Base-by-base conservation (phyloP, 257 asterid genomes). In the Mitragyna speciosa region DNA sequence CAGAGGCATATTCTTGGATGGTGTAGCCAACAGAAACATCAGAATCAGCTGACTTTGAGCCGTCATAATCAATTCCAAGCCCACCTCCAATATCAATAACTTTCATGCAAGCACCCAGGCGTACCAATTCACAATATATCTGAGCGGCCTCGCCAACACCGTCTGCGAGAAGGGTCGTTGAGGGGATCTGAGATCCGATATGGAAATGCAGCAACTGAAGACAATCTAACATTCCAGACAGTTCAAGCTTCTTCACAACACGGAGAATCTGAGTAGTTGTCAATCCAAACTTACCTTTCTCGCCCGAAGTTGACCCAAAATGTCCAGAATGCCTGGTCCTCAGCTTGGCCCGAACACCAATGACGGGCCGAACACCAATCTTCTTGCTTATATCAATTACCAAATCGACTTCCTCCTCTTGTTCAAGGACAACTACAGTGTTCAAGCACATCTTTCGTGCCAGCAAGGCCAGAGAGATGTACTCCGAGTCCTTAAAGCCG, bases 231-330 rank as follows among this genome's bases (percentile, higher is more conserved):
- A 96, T 89, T 56, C 88, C 92, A 20, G 86, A 70, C 47, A 86
- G 87, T 82, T 81, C 82, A 17, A 96, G 87, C 75, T 92, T 94
- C 85, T 87, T 89, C 68, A 96, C 97, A 48, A 96, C 97, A 30
- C 94, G 94, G 52, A 96, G 87, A 78, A 94, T 89, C 84, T 96
- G 98, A 31, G 93, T 84, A 0, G 97, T 90, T 3, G 94, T 96
- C 31, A 96, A 87, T 41, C 99, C 99, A 65, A 96, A 96, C 54
- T 96, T 96, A 1, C 99, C 98, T 75, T 91, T 96, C 89, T 96
- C 99, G 0, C 99, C 98, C 0, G 99, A 96, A 20, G 99, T 96
- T 16, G 99, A 92, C n/a, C 99, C 99, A 6, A 96, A 96, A 83
- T 96, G 99, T 19, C 99, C 98, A 0, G 95, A 78, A 78, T 96